Evolutionary conservation across 768 basidiomycete genomes (phyloP).

Genomic region (Auricularia sp.): DNA sequence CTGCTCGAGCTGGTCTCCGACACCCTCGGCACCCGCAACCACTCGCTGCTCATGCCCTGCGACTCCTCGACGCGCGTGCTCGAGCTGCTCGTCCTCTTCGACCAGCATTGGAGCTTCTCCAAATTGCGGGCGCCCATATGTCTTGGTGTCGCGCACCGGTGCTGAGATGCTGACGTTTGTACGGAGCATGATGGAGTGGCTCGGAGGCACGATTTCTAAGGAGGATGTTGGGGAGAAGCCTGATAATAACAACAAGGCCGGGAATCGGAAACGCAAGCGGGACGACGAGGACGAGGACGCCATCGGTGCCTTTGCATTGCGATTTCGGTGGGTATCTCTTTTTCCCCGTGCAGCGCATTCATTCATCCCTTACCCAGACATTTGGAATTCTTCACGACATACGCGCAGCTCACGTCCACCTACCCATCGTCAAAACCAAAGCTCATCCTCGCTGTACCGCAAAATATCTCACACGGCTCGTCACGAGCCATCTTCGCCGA

Average conservation of each 20-base stretch:
- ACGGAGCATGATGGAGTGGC: slow-evolving; percentile 97
- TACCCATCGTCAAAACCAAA: slow-evolving; percentile 87
- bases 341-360: not conserved
- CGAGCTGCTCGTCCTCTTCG: slow-evolving; percentile 89
- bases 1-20: slow-evolving; percentile 85
- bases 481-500: slow-evolving; percentile 78
- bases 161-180: slow-evolving; percentile 91
- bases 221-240: slow-evolving; percentile 78
- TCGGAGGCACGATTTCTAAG: slow-evolving; percentile 89
- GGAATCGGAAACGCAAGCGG: slow-evolving; percentile 41
- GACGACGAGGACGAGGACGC: slow-evolving; percentile 64
- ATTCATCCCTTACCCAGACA: slow-evolving; percentile 38
- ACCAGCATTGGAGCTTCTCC: slow-evolving; percentile 94
- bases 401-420: slow-evolving; percentile 66
- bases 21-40: slow-evolving; percentile 70
- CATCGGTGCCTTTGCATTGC: slow-evolving; percentile 72
- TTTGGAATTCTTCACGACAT: slow-evolving; percentile 83
- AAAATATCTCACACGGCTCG: slow-evolving; percentile 85
- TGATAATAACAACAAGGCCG: slow-evolving; percentile 41
- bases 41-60: slow-evolving; percentile 72
- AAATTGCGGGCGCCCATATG: slow-evolving; percentile 72
- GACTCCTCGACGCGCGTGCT: slow-evolving; percentile 92
- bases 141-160: slow-evolving; percentile 84
- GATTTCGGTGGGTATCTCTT: slow-evolving; percentile 62
- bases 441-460: slow-evolving; percentile 86